Evolutionary conservation across 2,329 filamentous ascomycete species (phyloP).

Genomic region (Pestalotiopsis sp.): DNA sequence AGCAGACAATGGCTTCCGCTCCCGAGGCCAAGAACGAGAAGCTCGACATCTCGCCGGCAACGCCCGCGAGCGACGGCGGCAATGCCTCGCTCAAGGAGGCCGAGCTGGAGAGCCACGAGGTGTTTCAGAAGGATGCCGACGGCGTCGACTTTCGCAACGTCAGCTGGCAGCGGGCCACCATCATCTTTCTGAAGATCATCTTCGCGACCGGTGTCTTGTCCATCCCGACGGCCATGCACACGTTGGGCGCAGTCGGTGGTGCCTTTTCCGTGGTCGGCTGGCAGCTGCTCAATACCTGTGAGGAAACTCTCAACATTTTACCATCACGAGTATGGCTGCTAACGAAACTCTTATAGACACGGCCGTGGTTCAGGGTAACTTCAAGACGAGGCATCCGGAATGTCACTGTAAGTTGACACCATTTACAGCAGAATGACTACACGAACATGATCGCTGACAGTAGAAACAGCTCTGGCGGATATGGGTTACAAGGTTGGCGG

Average conservation of each 20-base stretch:
- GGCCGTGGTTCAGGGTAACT: slow-evolving; percentile 41
- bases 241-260: slow-evolving; percentile 26
- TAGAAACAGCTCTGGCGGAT: slow-evolving; percentile 40
- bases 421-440: neutral
- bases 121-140: slow-evolving; percentile 50
- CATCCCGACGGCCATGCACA: slow-evolving; percentile 29
- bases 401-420: slow-evolving; percentile 31
- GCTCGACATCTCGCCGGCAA: slow-evolving; percentile 11
- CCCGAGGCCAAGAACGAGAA: slow-evolving; percentile 12
- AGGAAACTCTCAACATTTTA: neutral
- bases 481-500: slow-evolving; percentile 62
- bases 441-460: neutral
- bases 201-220: slow-evolving; percentile 29
- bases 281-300: slow-evolving; percentile 28
- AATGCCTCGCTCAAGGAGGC: slow-evolving; percentile 15
- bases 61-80: neutral
- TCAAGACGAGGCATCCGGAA: slow-evolving; percentile 38
- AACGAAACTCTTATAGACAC: slow-evolving; percentile 27
- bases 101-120: slow-evolving; percentile 36
- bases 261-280: slow-evolving; percentile 27
- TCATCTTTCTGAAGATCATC: slow-evolving; percentile 54
- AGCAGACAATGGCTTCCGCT: slow-evolving; percentile 1
- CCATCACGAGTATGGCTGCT: neutral
- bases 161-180: slow-evolving; percentile 50
- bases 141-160: slow-evolving; percentile 57